These are phyloP conservation scores for Aphanomyces invadans DNA, from an alignment of 352 stramenopile genomes.

Conservation along the genomic window DNA sequence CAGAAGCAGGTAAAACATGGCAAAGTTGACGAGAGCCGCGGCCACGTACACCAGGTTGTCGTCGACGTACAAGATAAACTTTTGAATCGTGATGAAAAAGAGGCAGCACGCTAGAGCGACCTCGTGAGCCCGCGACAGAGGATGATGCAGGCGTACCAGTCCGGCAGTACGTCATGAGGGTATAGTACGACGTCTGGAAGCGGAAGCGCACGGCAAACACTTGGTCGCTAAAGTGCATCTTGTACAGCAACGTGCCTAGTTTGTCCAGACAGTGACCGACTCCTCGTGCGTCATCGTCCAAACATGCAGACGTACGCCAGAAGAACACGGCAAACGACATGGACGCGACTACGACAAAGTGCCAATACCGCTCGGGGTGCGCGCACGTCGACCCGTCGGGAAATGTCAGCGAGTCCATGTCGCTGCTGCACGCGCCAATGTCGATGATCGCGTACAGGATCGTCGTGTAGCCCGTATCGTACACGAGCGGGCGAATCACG, in stretches of 20 bases:
- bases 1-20: slow-evolving; percentile 4
- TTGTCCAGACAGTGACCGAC: not conserved
- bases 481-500: slow-evolving; percentile 6
- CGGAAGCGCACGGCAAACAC: slow-evolving; percentile 22
- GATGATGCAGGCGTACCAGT: not conserved
- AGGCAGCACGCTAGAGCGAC: not conserved
- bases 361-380: not conserved
- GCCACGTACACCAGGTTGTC: not conserved
- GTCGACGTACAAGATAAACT: slow-evolving; percentile 8
- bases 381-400: slow-evolving; percentile 5
- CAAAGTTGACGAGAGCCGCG: not conserved
- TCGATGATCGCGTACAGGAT: slow-evolving; percentile 14
- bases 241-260: slow-evolving; percentile 22
- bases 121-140: not conserved
- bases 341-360: not conserved
- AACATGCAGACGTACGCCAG: slow-evolving; percentile 21
- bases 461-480: slow-evolving; percentile 12
- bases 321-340: slow-evolving; percentile 8
- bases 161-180: slow-evolving; percentile 9
- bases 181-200: slow-evolving; percentile 18
- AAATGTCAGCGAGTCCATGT: slow-evolving; percentile 3
- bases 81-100: slow-evolving; percentile 14
- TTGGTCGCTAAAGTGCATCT: slow-evolving; percentile 17
- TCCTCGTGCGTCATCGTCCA: not conserved
- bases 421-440: slow-evolving; percentile 11